Evolutionary conservation across 1,284 basidiomycete genomes (phyloP).

Genomic region (Trametes hirsuta): DNA sequence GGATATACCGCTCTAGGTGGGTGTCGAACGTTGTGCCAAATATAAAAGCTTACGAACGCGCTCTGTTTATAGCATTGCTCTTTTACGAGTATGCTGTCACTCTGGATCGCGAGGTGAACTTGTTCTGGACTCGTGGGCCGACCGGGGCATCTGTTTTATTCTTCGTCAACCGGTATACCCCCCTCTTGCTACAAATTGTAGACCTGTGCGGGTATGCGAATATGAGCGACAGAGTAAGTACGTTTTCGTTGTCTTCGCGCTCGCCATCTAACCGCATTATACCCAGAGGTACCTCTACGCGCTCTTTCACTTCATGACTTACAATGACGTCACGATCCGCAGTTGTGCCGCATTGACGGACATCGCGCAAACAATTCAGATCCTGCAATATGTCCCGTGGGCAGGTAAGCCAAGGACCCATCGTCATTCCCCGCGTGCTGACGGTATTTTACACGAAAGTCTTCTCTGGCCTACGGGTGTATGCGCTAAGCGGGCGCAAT

Average conservation of each 20-base stretch:
- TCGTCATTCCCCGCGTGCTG: too few species aligned
- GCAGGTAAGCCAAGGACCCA: not conserved
- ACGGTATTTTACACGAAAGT: not conserved
- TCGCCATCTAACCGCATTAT: not conserved
- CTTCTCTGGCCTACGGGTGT: not conserved
- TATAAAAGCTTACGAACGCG: not conserved
- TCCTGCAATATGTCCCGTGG: not conserved
- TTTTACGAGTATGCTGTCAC: constrained; percentile 3
- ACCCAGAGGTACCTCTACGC: not conserved
- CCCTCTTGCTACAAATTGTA: not conserved
- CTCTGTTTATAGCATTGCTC: not conserved
- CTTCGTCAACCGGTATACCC: constrained; percentile 5
- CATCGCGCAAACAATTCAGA: not conserved
- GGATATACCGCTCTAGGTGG: not conserved
- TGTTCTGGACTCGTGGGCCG: constrained; percentile 4
- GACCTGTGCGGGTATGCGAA: not conserved
- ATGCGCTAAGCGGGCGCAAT: not conserved
- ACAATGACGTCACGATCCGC: not conserved
- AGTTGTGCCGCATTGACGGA: not conserved
- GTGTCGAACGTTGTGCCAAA: not conserved
- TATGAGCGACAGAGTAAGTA: not conserved
- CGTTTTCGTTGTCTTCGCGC: not conserved
- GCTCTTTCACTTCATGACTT: not conserved
- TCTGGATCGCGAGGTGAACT: not conserved
- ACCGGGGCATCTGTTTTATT: constrained; percentile 4